These are phyloP conservation scores for Chaetothyriales sp. DNA, from an alignment of 2,329 filamentous ascomycete genomes.

Conservation along the genomic window DNA sequence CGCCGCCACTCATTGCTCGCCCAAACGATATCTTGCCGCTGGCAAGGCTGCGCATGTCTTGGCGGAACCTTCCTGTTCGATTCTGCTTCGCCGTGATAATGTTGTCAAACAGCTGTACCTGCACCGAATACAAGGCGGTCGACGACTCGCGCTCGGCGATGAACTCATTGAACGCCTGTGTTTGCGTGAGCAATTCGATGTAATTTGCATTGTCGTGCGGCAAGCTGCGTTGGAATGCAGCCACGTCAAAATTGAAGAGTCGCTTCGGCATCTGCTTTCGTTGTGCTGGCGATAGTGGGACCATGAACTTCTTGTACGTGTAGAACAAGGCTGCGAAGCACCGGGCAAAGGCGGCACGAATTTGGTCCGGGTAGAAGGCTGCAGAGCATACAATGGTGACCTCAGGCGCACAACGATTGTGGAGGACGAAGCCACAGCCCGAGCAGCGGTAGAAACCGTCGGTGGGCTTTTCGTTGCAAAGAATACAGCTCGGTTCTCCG, in stretches of 20 bases:
- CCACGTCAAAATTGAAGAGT: slow-evolving; percentile 52
- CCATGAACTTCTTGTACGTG: slow-evolving; percentile 52
- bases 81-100: slow-evolving; percentile 53
- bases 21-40: background rate
- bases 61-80: slow-evolving; percentile 36
- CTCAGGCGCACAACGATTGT: slow-evolving; percentile 45
- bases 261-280: slow-evolving; percentile 36
- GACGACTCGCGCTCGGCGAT: slow-evolving; percentile 45
- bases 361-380: slow-evolving; percentile 52
- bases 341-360: slow-evolving; percentile 54
- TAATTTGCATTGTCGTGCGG: slow-evolving; percentile 53
- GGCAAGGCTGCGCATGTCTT: slow-evolving; percentile 6
- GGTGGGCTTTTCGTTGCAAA: slow-evolving; percentile 45
- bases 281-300: slow-evolving; percentile 36
- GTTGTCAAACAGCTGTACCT: slow-evolving; percentile 49
- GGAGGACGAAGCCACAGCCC: slow-evolving; percentile 38
- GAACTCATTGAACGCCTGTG: slow-evolving; percentile 53
- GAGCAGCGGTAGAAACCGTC: slow-evolving; percentile 40
- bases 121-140: slow-evolving; percentile 4
- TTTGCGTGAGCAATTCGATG: slow-evolving; percentile 49
- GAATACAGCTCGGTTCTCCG: slow-evolving; percentile 31
- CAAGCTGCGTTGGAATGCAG: slow-evolving; percentile 50
- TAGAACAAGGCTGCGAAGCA: slow-evolving; percentile 57
- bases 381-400: slow-evolving; percentile 53
- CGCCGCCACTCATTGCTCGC: background rate